Evolutionary conservation across 2,329 filamentous ascomycete species (phyloP), one percentile per base, ranked within the genome.

Genomic region (Aspergillus carbonarius): DNA sequence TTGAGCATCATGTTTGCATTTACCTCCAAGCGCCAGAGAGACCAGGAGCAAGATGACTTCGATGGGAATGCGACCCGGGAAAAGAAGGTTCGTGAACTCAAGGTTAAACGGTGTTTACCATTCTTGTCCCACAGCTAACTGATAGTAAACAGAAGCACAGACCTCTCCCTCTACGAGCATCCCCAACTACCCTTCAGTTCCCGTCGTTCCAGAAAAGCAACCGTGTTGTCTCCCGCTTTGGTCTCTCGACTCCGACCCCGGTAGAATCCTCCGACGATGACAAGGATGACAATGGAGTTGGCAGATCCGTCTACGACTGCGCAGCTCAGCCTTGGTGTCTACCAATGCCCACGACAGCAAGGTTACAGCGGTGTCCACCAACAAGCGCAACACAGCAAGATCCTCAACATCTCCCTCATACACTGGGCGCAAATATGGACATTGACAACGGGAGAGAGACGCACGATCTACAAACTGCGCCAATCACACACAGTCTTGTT

Each of bases 11-110:
- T 73, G 70, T 67, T 66, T 46, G 54, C 53, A 25, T 59, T 62
- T 46, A 54, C 65, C 17, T 50, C 57, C 32, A 73, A 73, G 57
- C 69, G 70, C 39, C 67, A 51, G 39, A 66, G 70, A 55, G 69
- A 69, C 10, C 39, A 89, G 73, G 60, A 77, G 83, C 65, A 86
- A 78, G 70, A 89, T 85, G 63, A 89, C 80, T 72, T 89, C 85
- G 60, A 83, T 72, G n/a, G 89, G n/a, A 52, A 49, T 32, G 42
- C 46, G n/a, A 25, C 54, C 25, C 66, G 58, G 53, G 68, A 64
- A 44, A 65, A 53, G 18, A 73, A 73, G 69, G 70, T 72, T 58
- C 7, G 60, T 64, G 17, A 12, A 34, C 23, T 52, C 15, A 25
- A 57, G 30, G 32, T 37, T 23, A 23, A 37, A 30, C 7, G n/a